Base-by-base conservation (phyloP, 2,329 filamentous ascomycete genomes). In the Chalaropsis thielavioides region DNA sequence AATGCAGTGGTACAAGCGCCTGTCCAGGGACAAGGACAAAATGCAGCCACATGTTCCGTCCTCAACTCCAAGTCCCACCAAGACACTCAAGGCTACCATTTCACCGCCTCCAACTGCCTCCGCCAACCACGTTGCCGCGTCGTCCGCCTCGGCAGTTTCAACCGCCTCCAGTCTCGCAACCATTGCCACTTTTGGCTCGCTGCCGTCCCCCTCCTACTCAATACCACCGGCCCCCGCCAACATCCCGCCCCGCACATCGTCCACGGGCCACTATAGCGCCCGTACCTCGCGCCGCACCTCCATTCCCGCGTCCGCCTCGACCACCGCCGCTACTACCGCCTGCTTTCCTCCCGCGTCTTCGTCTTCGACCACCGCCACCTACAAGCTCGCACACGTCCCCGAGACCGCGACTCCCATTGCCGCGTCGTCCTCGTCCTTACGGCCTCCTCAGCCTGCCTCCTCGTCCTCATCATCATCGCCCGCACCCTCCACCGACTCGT, bases 1-100 rank as follows among this genome's bases (percentile, higher is more conserved):
- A 43, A 76, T 80, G 65, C 65, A 67, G 61, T 67, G 65, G 65
- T 67, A 67, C 64, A 67, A 67, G 62, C 62, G 65, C 3, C 41
- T 67, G 46, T 67, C 65, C 56, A 54, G 65, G 58, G 65, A 67
- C 65, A 67, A 67, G 56, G 62, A 67, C 58, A 67, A 64, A 61
- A 51, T 66, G 15, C 46, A 41, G 41, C 44, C 56, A 59, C n/a
- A 24, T 38, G 27, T 60, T 31, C 40, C 49, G 15, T 58, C 61
- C n/a, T 62, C 59, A 22, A 49, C 60, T 19, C 41, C 60, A 38
- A 61, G 59, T 31, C 24, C 64, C 17, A 38, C 64, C 19, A 46
- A 44, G 40, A 58, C 62, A 4, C 59, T 46, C 54, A 61, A 44
- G 59, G 22, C 59, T 19, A 40, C 44, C 31, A 54, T 56, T 27